phyloP scores from a whole-genome alignment of 2,329 filamentous ascomycete species.

The Botryosphaeria agaves region DNA sequence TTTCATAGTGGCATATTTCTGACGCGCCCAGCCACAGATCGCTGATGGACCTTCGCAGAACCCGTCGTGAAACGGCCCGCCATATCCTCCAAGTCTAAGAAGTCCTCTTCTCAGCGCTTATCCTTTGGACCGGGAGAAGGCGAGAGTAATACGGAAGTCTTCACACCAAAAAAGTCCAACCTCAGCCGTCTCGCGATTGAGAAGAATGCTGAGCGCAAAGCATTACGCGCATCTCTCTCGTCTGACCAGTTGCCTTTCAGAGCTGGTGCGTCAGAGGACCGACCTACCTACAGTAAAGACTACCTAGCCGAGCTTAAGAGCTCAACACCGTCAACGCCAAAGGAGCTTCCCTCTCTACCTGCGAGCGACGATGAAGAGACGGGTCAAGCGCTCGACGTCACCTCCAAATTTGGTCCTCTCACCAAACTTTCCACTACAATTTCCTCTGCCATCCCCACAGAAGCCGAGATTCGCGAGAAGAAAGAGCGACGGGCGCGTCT shows the following conservation, averaged over 20 bases:
- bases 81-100: constrained; percentile 35
- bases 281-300: constrained; percentile 71
- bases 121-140: constrained; percentile 63
- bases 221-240: constrained; percentile 25
- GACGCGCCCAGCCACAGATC: constrained; percentile 5
- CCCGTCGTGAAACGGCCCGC: constrained; percentile 36
- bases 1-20: background rate
- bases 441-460: constrained; percentile 48
- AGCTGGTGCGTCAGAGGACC: constrained; percentile 36
- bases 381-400: constrained; percentile 24
- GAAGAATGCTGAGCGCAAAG: constrained; percentile 45
- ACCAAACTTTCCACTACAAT: constrained; percentile 15
- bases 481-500: constrained; percentile 75
- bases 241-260: constrained; percentile 31
- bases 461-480: constrained; percentile 75
- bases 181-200: constrained; percentile 48
- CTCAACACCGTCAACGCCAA: constrained; percentile 70
- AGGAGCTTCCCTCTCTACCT: constrained; percentile 28
- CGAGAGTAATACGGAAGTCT: constrained; percentile 32
- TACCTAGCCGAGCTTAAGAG: constrained; percentile 73
- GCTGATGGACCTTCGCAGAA: constrained; percentile 26
- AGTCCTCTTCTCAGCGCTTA: constrained; percentile 57
- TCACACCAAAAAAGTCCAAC: constrained; percentile 44
- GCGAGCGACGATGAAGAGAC: constrained; percentile 22
- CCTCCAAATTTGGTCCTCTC: constrained; percentile 43